Evolutionary conservation across 768 basidiomycete species (phyloP).

Genomic region (Leccinum subgranulosum): DNA sequence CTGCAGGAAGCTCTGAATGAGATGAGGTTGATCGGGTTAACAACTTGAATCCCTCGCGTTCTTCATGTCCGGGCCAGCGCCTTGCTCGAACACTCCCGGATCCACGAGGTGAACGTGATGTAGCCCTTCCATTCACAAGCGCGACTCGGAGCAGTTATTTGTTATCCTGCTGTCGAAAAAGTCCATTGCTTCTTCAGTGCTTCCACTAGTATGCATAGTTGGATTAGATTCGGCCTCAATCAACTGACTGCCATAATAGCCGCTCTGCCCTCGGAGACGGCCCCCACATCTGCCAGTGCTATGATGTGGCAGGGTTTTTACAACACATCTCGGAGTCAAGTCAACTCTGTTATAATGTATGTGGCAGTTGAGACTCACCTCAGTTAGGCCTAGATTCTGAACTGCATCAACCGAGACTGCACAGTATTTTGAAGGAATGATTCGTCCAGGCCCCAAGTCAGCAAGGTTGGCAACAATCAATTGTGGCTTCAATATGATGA

Average conservation of each 20-base stretch:
- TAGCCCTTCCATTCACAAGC: neutral
- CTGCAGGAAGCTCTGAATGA: neutral
- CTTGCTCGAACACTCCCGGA: neutral
- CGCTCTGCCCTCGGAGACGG: neutral
- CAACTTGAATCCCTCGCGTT: neutral
- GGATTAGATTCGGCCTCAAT: no score
- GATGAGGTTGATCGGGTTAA: slow-evolving; percentile 3
- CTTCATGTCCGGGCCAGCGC: slow-evolving; percentile 23
- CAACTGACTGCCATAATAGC: neutral
- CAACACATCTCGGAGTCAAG: neutral
- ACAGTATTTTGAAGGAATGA: neutral
- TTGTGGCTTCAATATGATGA: neutral
- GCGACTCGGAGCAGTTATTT: neutral
- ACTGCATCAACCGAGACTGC: neutral
- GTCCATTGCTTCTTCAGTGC: no score
- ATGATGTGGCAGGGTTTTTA: neutral
- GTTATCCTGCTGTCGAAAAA: no score
- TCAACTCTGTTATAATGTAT: neutral
- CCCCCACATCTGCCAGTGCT: neutral
- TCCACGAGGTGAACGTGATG: slow-evolving; percentile 5
- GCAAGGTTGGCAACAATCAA: no score
- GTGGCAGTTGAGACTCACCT: neutral
- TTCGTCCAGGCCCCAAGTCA: neutral
- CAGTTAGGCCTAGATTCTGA: neutral
- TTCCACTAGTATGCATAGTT: no score